Percentiles rank a stretch among this genome's conserved stretches.
Evolutionary conservation across 768 basidiomycete genomes (phyloP).

Genomic region (Mycena rosella): DNA sequence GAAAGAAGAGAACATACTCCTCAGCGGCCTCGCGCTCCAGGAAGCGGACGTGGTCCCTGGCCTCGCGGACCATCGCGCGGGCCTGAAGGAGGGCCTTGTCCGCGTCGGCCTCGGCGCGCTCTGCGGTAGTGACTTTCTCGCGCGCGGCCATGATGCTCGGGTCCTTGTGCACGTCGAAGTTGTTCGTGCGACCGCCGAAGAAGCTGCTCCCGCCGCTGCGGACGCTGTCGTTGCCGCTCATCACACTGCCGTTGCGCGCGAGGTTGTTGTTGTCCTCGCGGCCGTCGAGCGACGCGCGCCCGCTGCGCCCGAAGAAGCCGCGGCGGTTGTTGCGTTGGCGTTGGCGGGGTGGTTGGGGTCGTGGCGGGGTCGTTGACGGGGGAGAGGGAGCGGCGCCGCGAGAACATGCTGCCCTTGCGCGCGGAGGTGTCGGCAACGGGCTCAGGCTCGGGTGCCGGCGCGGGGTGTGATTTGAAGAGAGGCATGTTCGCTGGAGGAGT

Average conservation of each 20-base stretch:
- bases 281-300: conserved; percentile 36
- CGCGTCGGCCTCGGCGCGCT: conserved; percentile 51
- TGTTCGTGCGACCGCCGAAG: conserved; percentile 28
- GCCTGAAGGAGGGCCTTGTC: conserved; percentile 52
- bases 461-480: conserved; percentile 41
- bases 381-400: conserved; percentile 38
- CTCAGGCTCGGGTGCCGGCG: conserved; percentile 24
- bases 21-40: conserved; percentile 56
- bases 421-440: conserved; percentile 27
- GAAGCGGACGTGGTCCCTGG: conserved; percentile 51
- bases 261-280: background rate
- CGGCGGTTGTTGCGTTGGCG: conserved; percentile 28
- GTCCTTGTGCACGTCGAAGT: conserved; percentile 43
- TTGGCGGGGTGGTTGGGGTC: conserved; percentile 6
- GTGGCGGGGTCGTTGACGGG: conserved; percentile 23
- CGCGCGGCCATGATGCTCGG: conserved; percentile 53
- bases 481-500: conserved; percentile 35
- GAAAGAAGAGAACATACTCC: conserved; percentile 47
- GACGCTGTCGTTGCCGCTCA: conserved; percentile 22
- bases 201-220: conserved; percentile 30
- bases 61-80: conserved; percentile 49
- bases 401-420: conserved; percentile 40
- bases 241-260: conserved; percentile 19
- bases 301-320: conserved; percentile 36
- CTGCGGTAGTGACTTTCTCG: conserved; percentile 54